Conservation (phyloP, 257 asterid genomes). For the Oldenlandia corymbosa region DNA sequence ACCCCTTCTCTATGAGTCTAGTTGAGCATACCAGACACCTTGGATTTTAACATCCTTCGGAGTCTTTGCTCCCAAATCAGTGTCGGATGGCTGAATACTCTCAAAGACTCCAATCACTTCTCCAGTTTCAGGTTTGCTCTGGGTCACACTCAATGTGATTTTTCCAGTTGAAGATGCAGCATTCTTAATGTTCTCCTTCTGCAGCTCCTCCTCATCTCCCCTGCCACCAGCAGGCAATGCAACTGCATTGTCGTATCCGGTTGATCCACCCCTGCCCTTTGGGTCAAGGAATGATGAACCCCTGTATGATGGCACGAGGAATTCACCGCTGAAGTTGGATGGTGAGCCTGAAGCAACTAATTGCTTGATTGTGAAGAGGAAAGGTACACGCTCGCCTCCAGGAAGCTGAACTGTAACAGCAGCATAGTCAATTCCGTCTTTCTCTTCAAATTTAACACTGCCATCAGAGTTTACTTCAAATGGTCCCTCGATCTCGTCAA, state of each 20-base stretch:
- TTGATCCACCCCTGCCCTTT: constrained; percentile 96
- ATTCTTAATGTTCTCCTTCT: constrained; percentile 86
- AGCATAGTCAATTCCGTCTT: constrained; percentile 95
- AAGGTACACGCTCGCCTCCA: constrained; percentile 96
- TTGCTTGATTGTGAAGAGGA: constrained; percentile 90
- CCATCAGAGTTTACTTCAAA: constrained; percentile 80
- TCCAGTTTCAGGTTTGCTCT: constrained; percentile 86
- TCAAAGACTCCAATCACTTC: constrained; percentile 94
- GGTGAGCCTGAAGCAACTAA: constrained; percentile 92
- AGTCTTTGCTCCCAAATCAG: constrained; percentile 89
- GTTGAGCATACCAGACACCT: constrained; percentile 98
- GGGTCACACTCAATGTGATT: constrained; percentile 74
- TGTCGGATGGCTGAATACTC: constrained; percentile 95
- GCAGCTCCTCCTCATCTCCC: constrained; percentile 93
- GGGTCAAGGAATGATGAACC: constrained; percentile 99
- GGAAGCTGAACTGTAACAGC: constrained; percentile 99
- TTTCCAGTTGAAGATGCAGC: constrained; percentile 61
- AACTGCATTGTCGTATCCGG: constrained; percentile 95
- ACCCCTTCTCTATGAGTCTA: constrained; percentile 40
- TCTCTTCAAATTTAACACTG: constrained; percentile 76
- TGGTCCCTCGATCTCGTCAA: constrained; percentile 97
- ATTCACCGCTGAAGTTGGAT: constrained; percentile 58
- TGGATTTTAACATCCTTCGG: constrained; percentile 95
- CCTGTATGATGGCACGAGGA: constrained; percentile 91
- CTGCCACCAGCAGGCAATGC: constrained; percentile 99